Evolutionary conservation across 257 asterid genomes (phyloP).

Genomic region (Oldenlandia corymbosa): DNA sequence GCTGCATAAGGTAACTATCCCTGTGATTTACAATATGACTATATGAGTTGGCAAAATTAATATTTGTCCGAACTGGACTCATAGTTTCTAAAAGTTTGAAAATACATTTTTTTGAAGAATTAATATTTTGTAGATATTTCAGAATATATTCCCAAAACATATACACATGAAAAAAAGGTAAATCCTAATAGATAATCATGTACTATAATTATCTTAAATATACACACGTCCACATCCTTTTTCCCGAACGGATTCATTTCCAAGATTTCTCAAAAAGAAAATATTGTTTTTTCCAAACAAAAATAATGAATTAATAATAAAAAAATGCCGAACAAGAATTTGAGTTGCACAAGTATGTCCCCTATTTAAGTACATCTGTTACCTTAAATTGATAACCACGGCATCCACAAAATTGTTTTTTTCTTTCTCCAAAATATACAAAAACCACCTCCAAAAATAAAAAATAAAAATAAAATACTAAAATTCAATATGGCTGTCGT

Average conservation of each 20-base stretch:
- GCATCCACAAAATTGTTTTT: neutral
- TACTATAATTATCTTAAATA: neutral
- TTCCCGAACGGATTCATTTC: neutral
- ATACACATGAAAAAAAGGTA: too few species aligned
- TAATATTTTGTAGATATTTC: too few species aligned
- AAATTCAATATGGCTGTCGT: slow-evolving; percentile 18
- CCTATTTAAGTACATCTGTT: neutral
- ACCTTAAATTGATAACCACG: neutral
- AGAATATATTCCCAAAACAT: neutral
- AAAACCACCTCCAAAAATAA: too few species aligned
- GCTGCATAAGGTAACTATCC: neutral
- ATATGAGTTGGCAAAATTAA: neutral
- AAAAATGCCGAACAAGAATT: too few species aligned
- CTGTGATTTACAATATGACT: neutral
- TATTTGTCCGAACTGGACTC: neutral
- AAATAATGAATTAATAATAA: too few species aligned
- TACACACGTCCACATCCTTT: neutral
- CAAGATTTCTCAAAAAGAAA: too few species aligned
- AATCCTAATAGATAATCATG: neutral
- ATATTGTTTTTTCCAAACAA: too few species aligned
- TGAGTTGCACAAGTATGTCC: neutral
- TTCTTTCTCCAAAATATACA: too few species aligned
- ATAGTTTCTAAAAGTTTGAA: neutral
- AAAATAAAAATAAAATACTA: neutral
- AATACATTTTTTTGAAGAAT: too few species aligned